Percentiles rank a stretch among this genome's conserved stretches.
These are phyloP conservation scores for Tripterygium wilfordii DNA, from an alignment of 177 flowering plant genomes.

Conservation along the genomic window DNA sequence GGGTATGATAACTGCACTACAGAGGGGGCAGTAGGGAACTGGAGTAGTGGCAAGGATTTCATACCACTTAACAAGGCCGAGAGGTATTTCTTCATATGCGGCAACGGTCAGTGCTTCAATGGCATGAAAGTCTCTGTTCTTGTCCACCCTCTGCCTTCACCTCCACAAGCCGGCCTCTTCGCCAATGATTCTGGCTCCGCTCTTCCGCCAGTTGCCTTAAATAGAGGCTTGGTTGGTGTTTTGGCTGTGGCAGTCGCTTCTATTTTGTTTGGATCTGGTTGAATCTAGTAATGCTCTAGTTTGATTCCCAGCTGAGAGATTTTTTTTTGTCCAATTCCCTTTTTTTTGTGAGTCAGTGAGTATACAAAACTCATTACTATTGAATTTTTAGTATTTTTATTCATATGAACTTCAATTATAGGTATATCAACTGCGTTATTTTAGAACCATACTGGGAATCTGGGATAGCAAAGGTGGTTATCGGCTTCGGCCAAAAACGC, in stretches of 20 bases:
- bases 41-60: constrained; percentile 93
- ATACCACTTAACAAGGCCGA: constrained; percentile 45
- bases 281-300: too few relatives aligned
- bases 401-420: too few relatives aligned
- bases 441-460: too few relatives aligned
- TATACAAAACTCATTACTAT: too few relatives aligned
- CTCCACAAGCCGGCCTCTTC: constrained; percentile 36
- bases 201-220: constrained; percentile 7
- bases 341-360: too few relatives aligned
- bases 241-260: constrained; percentile 15
- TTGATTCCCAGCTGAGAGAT: too few relatives aligned
- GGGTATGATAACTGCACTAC: constrained; percentile 88
- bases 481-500: too few relatives aligned
- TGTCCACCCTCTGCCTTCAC: constrained; percentile 58
- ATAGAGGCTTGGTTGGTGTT: constrained; percentile 5
- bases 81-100: constrained; percentile 79
- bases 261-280: constrained; percentile 24
- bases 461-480: too few relatives aligned
- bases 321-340: too few relatives aligned
- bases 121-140: constrained; percentile 86
- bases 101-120: constrained; percentile 61
- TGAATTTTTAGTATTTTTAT: too few relatives aligned
- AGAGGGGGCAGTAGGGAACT: constrained; percentile 68
- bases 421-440: too few relatives aligned
- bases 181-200: constrained; percentile 9